Percentiles rank a stretch among this genome's conserved stretches.
Evolutionary conservation across 2,329 filamentous ascomycete species (phyloP).

Genomic region (Sphaerulina musiva): DNA sequence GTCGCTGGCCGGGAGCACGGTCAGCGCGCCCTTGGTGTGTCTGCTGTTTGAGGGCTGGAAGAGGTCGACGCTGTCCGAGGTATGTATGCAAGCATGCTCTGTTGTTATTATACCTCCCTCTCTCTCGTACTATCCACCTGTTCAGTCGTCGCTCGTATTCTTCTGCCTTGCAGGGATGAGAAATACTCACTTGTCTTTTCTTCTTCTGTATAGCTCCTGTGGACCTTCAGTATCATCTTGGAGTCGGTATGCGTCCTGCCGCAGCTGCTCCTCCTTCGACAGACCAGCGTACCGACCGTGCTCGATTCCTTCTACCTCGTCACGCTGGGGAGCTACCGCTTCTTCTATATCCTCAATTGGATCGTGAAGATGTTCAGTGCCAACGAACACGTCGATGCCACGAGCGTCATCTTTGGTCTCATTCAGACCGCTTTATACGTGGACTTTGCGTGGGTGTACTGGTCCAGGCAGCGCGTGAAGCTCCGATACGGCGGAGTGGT

Average conservation of each 20-base stretch:
- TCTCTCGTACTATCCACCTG: neutral
- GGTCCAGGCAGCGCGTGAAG: conserved; percentile 86
- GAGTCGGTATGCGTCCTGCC: conserved; percentile 87
- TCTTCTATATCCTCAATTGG: conserved; percentile 89
- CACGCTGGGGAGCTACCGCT: conserved; percentile 79
- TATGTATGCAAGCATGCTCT: neutral
- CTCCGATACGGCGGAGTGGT: conserved; percentile 80
- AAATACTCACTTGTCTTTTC: neutral
- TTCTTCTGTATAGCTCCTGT: conserved; percentile 55
- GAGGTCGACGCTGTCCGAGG: conserved; percentile 25
- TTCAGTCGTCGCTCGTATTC: neutral
- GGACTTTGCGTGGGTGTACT: conserved; percentile 97
- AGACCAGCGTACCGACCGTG: conserved; percentile 92
- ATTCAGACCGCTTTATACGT: conserved; percentile 84
- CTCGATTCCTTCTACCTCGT: conserved; percentile 95
- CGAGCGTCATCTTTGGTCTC: conserved; percentile 77
- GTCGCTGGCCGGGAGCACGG: conserved; percentile 58
- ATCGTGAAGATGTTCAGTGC: conserved; percentile 54
- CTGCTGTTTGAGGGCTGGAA: conserved; percentile 53
- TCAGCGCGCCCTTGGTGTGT: conserved; percentile 66
- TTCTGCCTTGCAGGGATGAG: neutral
- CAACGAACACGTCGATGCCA: conserved; percentile 47
- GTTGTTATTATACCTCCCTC: neutral
- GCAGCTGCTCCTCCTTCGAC: conserved; percentile 81
- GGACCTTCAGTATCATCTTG: conserved; percentile 84